Percentiles rank a stretch among this genome's conserved stretches.
Conservation (phyloP, 257 asterid species). For the Ajuga chamaepitys region DNA sequence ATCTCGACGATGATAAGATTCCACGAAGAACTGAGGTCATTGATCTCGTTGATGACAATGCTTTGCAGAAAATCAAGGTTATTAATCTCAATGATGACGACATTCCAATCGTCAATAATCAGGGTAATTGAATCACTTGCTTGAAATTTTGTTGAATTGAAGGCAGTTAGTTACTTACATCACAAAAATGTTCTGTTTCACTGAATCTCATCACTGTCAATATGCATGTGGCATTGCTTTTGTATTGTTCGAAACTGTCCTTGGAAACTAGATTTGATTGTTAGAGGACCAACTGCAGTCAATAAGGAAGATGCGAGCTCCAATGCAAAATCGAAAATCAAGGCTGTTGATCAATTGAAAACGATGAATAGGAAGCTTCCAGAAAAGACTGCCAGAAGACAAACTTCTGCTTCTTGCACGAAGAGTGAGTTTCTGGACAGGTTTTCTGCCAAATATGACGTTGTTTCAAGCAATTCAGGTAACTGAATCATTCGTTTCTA, state of each 20-base stretch:
- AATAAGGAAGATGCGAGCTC: constrained; percentile 28
- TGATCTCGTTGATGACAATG: too few relatives aligned
- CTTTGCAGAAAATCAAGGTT: too few relatives aligned
- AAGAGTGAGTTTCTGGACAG: constrained; percentile 62
- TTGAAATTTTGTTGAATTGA: too few relatives aligned
- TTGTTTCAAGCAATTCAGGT: constrained; percentile 29
- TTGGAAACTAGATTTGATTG: neutral
- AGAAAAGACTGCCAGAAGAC: constrained; percentile 43
- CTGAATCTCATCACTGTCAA: neutral
- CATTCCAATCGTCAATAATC: constrained; percentile 9
- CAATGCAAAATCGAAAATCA: constrained; percentile 21
- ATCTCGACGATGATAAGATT: too few relatives aligned
- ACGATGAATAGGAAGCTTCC: constrained; percentile 55
- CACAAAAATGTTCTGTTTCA: neutral
- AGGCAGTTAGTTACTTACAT: neutral
- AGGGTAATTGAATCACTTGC: constrained; percentile 28
- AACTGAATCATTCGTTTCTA: neutral
- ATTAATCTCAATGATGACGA: constrained; percentile 18
- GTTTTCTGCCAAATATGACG: constrained; percentile 30
- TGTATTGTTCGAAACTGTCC: neutral
- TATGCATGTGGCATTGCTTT: neutral
- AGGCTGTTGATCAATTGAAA: constrained; percentile 36
- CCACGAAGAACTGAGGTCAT: too few relatives aligned
- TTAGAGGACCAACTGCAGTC: constrained; percentile 8
- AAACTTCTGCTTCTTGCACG: constrained; percentile 42